phyloP scores from a whole-genome alignment of 805 yeast genomes.

The Wickerhamomyces xylosicus region DNA sequence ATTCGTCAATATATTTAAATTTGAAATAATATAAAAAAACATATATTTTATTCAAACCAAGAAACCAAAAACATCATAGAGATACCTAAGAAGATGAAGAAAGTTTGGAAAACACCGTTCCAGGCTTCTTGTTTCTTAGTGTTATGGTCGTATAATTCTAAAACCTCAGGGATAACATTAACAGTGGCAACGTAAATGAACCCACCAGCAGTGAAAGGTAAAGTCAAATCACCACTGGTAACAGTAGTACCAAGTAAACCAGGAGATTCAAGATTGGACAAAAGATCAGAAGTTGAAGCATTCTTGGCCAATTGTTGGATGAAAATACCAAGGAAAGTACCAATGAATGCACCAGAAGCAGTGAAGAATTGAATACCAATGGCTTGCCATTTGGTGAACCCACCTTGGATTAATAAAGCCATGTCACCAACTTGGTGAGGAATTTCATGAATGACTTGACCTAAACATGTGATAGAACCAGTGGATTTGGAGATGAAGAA shows the following conservation, averaged over 20 bases:
- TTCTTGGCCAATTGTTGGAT: conserved; percentile 31
- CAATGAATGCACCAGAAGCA: conserved; percentile 53
- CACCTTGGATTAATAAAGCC: conserved; percentile 60
- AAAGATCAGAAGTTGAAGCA: conserved; percentile 1
- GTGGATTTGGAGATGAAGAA: conserved; percentile 48
- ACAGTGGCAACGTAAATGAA: conserved; percentile 64
- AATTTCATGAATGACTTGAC: conserved; percentile 67
- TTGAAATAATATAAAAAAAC: background rate
- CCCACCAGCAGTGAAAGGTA: conserved; percentile 73
- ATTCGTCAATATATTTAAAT: too few species aligned
- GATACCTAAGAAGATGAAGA: conserved; percentile 43
- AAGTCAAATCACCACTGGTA: conserved; percentile 37
- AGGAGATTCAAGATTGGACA: conserved; percentile 10
- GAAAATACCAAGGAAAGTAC: conserved; percentile 54
- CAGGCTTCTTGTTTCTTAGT: conserved; percentile 28
- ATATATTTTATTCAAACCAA: conserved; percentile 16
- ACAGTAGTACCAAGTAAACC: conserved; percentile 45
- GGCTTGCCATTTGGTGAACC: conserved; percentile 56
- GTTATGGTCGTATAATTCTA: conserved; percentile 30
- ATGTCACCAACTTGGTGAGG: conserved; percentile 81
- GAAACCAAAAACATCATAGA: conserved; percentile 39
- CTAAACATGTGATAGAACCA: conserved; percentile 62
- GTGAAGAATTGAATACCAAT: conserved; percentile 58
- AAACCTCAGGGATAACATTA: conserved; percentile 65
- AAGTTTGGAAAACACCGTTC: conserved; percentile 35